Base-by-base conservation (phyloP, 2,329 filamentous ascomycete genomes). In the Colletotrichum aenigma region DNA sequence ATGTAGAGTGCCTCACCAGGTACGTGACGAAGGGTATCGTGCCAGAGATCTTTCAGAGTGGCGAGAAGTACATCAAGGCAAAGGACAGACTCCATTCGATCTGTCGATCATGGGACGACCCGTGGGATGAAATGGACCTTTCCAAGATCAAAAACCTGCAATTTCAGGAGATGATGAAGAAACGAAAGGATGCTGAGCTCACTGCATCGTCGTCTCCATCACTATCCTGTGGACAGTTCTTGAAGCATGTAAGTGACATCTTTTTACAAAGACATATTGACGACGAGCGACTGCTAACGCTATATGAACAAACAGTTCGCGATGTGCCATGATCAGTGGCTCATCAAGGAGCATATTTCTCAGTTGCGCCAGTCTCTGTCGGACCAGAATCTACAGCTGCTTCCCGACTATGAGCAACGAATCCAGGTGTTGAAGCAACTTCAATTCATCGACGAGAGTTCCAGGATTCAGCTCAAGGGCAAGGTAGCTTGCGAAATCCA, bases 401-500 rank as follows among this genome's bases (percentile, higher is more conserved):
- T 99, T 12, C 97, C 97, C 0, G 97, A 99, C 85, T 99, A 99
- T 82, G 95, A 98, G 82, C 97, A 98, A 85, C 94, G 97, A 66
- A 95, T 98, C 48, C 92, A 94, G 77, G 97, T 99, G 0, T 90
- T 99, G 61, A 96, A 95, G 82, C 96, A 98, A 79, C 91, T 99
- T 9, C 94, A 93, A 7, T 99, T 99, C 83, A 94, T 99, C 79
- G 97, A 99, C 81, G 93, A 94, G 6, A 92, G 94, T 60, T 93
- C 93, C 6, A 93, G 96, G 26, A 97, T 99, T 52, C 95, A 97
- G 86, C 91, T 99, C 77, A 99, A 99, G 86, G 97, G 97, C 84
- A 98, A 98, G 84, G 97, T 99, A 26, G 97, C 97, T 6, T 99
- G 97, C 86, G 97, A 99, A 85, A 96, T 99, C 76, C 97, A 98